Evolutionary conservation across 2,329 filamentous ascomycete genomes (phyloP).

Genomic region (Thelonectria rubi): DNA sequence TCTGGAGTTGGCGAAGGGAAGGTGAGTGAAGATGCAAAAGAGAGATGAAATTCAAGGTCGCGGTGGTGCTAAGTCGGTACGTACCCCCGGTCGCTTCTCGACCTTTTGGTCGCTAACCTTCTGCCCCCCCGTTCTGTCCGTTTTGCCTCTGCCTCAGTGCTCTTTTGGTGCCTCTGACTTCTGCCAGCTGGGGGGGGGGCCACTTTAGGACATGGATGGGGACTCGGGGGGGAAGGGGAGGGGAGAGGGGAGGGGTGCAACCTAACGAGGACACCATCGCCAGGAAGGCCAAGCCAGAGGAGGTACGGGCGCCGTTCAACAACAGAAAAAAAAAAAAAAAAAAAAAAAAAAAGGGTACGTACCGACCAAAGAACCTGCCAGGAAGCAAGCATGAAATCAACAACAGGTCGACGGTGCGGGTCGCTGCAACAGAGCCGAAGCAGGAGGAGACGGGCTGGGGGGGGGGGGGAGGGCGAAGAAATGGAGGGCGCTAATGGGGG

Average conservation of each 20-base stretch:
- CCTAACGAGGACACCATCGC: slow-evolving; percentile 14
- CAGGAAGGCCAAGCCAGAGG: not conserved
- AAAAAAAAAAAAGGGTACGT: slow-evolving; percentile 11
- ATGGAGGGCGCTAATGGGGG: slow-evolving; percentile 19
- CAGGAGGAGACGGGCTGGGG: slow-evolving; percentile 28
- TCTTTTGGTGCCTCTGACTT: slow-evolving; percentile 15
- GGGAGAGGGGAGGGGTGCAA: slow-evolving; percentile 22
- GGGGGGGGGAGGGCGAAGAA: slow-evolving; percentile 29
- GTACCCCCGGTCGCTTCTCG: slow-evolving; percentile 36
- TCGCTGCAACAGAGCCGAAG: slow-evolving; percentile 25
- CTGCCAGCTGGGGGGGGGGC: slow-evolving; percentile 30
- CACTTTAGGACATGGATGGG: slow-evolving; percentile 27
- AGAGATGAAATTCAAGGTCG: slow-evolving; percentile 48
- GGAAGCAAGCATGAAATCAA: slow-evolving; percentile 16
- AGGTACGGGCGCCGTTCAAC: slow-evolving; percentile 2
- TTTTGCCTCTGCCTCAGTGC: slow-evolving; percentile 32
- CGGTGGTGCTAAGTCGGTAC: slow-evolving; percentile 43
- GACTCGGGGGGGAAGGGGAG: slow-evolving; percentile 34
- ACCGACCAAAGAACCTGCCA: not conserved
- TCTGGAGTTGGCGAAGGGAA: slow-evolving; percentile 38
- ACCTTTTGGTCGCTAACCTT: slow-evolving; percentile 16
- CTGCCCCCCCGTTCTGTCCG: slow-evolving; percentile 37
- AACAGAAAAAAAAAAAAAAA: not conserved
- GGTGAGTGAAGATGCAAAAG: slow-evolving; percentile 47
- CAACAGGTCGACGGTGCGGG: not conserved